Base-by-base conservation (phyloP, 2,329 filamentous ascomycete species). In the Chrysosporium keratinophilum region DNA sequence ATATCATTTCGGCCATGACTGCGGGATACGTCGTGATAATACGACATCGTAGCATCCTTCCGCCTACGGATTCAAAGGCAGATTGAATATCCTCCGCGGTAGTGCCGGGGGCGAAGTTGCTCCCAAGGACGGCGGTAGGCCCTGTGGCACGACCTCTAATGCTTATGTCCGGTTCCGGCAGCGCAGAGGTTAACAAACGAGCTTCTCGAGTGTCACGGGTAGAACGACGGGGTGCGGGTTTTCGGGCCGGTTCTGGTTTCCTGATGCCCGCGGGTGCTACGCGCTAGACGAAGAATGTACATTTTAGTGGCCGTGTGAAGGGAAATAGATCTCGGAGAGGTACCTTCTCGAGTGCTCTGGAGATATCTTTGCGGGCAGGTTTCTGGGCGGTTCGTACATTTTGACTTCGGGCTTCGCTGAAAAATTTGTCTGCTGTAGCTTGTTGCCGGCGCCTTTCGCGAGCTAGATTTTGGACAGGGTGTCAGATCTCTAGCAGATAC, bases 41-140 rank as follows among this genome's bases (percentile, higher is more conserved):
- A 57, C 71, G 74, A 66, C 81, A 83, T 50, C 72, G 72, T 28
- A 76, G 56, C 61, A 81, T 72, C 35, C 74, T 68, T 33, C 78
- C 78, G 14, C 75, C 76, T 15, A 76, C 69, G 2, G 74, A 72
- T 52, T 72, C 70, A 64, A 84, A 72, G 31, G 81, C 80, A 41
- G 79, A 76, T 62, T 83, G 78, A 44, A 84, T 83, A 60, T 84
- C 81, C 23, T 78, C 79, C 14, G 80, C 80, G 1, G 80, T 83
- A 0, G 81, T 84, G 14, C 81, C 81, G n/a, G 77, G 77, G 12
- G 80, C 80, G 63, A 84, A 84, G 66, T 84, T 84, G 63, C 75
- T 76, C 5, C 79, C 81, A 49, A 80, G 66, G 5, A 84, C 77
- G 5, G 78, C 72, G 62, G 76, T 80, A 2, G 78, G 78, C 1